These are phyloP conservation scores for Auricularia cornea DNA, from an alignment of 768 basidiomycete genomes.

Conservation along the genomic window DNA sequence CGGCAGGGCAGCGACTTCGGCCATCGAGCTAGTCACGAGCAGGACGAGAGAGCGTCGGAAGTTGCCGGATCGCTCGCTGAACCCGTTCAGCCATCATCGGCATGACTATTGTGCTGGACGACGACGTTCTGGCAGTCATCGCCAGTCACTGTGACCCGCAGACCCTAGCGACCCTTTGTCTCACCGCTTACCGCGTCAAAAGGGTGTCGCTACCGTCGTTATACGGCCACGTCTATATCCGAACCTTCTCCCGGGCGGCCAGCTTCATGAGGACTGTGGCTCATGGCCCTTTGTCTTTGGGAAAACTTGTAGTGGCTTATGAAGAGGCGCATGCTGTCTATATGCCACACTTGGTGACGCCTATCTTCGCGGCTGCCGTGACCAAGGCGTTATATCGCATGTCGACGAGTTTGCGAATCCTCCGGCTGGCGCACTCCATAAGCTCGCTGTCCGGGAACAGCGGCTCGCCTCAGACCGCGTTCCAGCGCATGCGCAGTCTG, in stretches of 20 bases:
- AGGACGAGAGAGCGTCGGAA: neutral
- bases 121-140: neutral
- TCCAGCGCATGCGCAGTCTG: neutral
- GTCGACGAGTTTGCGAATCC: neutral
- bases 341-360: neutral
- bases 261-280: neutral
- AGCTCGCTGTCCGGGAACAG: neutral
- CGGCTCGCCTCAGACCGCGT: neutral
- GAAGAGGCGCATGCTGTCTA: neutral
- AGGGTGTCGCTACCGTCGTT: neutral
- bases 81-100: neutral
- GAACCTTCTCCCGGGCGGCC: neutral
- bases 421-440: neutral
- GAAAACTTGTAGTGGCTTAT: neutral
- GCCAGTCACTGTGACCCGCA: neutral
- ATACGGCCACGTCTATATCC: neutral
- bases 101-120: neutral
- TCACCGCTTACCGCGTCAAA: neutral
- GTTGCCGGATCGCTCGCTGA: neutral
- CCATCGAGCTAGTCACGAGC: neutral
- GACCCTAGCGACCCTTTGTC: neutral
- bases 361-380: neutral
- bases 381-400: neutral
- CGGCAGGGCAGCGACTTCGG: neutral
- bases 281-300: neutral